Conservation (phyloP, 495 filamentous ascomycete species). For the Annulohypoxylon bovei region DNA sequence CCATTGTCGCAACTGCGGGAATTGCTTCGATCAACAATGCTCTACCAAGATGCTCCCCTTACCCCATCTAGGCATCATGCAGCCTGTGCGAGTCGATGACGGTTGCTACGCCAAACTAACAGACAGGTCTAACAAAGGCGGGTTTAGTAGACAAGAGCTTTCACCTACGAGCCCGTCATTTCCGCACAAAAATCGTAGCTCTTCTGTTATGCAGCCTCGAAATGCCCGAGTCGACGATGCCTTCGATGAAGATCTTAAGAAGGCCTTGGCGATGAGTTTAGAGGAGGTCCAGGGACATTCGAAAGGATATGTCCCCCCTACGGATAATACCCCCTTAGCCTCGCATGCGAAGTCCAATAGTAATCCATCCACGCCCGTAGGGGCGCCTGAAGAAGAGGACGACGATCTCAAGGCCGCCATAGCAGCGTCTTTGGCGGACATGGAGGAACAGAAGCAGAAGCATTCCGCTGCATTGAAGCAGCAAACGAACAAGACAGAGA, state of each 20-base stretch:
- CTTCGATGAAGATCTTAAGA: conserved; percentile 94
- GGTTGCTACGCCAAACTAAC: conserved; percentile 92
- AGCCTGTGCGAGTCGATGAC: conserved; percentile 95
- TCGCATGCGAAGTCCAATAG: conserved; percentile 54
- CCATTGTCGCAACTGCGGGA: conserved; percentile 97
- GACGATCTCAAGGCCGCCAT: conserved; percentile 95
- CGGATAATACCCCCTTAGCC: conserved; percentile 45
- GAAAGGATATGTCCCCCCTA: conserved; percentile 54
- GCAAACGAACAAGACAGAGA: conserved; percentile 62
- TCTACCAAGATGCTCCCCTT: conserved; percentile 88
- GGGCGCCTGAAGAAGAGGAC: conserved; percentile 80
- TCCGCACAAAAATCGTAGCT: conserved; percentile 51
- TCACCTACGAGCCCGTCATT: conserved; percentile 49
- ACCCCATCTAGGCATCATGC: conserved; percentile 90
- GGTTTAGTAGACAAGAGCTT: conserved; percentile 42
- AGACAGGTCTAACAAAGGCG: conserved; percentile 67
- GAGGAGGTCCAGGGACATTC: conserved; percentile 83
- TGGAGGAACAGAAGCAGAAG: conserved; percentile 97
- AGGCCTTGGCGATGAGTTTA: conserved; percentile 93
- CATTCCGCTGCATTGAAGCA: conserved; percentile 84
- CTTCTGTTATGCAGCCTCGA: conserved; percentile 83
- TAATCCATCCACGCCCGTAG: conserved; percentile 48
- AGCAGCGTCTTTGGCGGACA: conserved; percentile 93
- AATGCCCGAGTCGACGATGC: conserved; percentile 81
- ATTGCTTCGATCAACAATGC: conserved; percentile 93